Conservation (phyloP, 306 rosid species). For the Casuarina equisetifolia region DNA sequence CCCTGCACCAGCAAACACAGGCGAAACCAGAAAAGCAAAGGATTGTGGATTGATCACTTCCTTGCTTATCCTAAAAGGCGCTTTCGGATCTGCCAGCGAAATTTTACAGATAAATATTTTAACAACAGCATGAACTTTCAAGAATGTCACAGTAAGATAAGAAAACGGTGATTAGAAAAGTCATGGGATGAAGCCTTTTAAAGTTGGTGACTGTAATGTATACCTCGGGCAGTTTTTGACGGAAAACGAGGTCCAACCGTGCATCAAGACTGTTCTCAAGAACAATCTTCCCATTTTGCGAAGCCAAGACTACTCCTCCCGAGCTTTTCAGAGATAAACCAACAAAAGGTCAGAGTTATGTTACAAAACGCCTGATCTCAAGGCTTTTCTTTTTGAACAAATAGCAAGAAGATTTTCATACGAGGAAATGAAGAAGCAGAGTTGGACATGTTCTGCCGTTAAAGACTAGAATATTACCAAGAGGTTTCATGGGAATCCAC, state of each 20-base stretch:
- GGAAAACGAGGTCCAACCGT: slow-evolving; percentile 50
- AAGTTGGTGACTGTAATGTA: neutral
- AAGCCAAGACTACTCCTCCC: slow-evolving; percentile 65
- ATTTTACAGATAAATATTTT: too few species aligned
- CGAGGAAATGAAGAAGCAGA: neutral
- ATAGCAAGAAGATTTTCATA: neutral
- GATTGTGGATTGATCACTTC: neutral
- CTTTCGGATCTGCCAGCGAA: slow-evolving; percentile 55
- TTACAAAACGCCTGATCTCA: neutral
- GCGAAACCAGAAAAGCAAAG: neutral
- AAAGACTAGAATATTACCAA: slow-evolving; percentile 39
- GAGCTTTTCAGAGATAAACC: slow-evolving; percentile 37
- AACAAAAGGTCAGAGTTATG: neutral
- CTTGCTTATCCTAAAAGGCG: slow-evolving; percentile 26
- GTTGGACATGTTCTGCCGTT: neutral
- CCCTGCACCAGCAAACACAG: neutral
- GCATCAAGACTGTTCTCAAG: slow-evolving; percentile 67
- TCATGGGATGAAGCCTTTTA: neutral
- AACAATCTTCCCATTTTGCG: slow-evolving; percentile 71
- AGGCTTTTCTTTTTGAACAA: neutral
- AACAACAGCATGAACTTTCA: neutral
- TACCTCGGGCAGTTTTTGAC: slow-evolving; percentile 65
- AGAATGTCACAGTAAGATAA: neutral
- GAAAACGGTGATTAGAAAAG: too few species aligned
- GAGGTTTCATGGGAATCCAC: slow-evolving; percentile 41